These are phyloP conservation scores for Scedosporium dehoogii DNA, from an alignment of 2,329 filamentous ascomycete species.

Conservation along the genomic window DNA sequence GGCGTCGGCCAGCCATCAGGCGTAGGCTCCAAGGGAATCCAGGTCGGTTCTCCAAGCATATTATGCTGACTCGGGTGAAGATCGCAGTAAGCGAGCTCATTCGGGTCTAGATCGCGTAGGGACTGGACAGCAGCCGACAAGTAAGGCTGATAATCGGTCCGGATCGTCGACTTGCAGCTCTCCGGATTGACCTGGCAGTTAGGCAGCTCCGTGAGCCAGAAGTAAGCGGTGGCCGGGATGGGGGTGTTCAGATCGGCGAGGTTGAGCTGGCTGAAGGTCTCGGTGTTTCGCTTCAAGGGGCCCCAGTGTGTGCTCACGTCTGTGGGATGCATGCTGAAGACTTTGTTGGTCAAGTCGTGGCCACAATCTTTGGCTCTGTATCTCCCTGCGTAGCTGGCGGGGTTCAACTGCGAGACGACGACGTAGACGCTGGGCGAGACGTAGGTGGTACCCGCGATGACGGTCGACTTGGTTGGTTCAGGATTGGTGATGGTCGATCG, in stretches of 20 bases:
- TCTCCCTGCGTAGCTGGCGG: not conserved
- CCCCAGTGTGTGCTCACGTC: conserved; percentile 6
- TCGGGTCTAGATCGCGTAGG: not conserved
- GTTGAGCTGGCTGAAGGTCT: not conserved
- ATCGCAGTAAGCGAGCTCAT: conserved; percentile 2
- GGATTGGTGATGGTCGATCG: conserved; percentile 2
- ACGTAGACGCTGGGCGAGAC: conserved; percentile 7
- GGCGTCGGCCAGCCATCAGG: not conserved
- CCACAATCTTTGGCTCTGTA: not conserved
- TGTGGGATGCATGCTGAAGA: conserved; percentile 1
- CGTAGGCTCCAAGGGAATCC: conserved; percentile 5
- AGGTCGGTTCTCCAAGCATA: not conserved
- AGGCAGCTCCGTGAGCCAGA: not conserved
- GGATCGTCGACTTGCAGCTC: not conserved
- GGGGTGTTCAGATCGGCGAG: conserved; percentile 5
- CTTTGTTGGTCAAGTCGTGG: not conserved
- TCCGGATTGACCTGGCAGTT: not conserved
- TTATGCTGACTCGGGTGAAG: not conserved
- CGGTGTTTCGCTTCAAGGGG: not conserved
- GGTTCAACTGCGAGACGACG: not conserved
- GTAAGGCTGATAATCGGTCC: not conserved
- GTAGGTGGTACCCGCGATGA: not conserved
- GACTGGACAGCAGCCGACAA: conserved; percentile 1
- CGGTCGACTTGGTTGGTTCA: conserved; percentile 1
- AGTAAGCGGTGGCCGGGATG: conserved; percentile 3